Conservation (phyloP, 2,329 filamentous ascomycete genomes). For the Xylaria sp. region DNA sequence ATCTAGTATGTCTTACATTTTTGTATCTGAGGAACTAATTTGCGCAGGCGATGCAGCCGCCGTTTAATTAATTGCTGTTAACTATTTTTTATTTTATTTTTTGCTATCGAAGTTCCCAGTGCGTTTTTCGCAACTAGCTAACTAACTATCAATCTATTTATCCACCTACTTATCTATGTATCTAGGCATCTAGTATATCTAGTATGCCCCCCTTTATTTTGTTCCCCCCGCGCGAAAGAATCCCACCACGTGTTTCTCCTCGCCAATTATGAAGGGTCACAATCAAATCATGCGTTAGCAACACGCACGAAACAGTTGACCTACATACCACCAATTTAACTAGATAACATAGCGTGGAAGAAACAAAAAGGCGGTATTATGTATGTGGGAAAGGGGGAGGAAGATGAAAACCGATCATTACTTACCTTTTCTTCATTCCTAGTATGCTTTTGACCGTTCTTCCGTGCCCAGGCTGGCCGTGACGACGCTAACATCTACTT, state of each 20-base stretch:
- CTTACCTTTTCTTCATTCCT: too few relatives aligned
- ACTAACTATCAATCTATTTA: neutral
- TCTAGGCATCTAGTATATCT: too few relatives aligned
- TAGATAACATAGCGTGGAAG: too few relatives aligned
- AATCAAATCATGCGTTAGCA: slow-evolving; percentile 15
- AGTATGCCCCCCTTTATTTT: neutral
- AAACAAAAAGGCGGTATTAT: too few relatives aligned
- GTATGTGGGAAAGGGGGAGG: too few relatives aligned
- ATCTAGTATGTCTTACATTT: slow-evolving; percentile 10
- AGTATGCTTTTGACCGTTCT: too few relatives aligned
- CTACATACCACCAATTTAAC: neutral
- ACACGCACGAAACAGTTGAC: slow-evolving; percentile 6
- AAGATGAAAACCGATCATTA: too few relatives aligned
- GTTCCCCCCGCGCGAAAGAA: slow-evolving; percentile 4
- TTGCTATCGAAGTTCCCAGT: neutral
- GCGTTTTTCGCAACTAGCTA: neutral
- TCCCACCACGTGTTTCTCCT: slow-evolving; percentile 8
- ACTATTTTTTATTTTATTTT: neutral
- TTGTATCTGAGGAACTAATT: neutral
- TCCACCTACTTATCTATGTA: too few relatives aligned
- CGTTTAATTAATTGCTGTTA: slow-evolving; percentile 3
- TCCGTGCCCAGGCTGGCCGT: too few relatives aligned
- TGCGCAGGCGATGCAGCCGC: neutral
- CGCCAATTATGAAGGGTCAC: slow-evolving; percentile 2
- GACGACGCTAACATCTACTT: too few relatives aligned